A percentile compares a stretch with the other conserved stretches of the same genome.
phyloP scores from a whole-genome alignment of 1,139 yeast species.

The Lizanozyma gosingica region DNA sequence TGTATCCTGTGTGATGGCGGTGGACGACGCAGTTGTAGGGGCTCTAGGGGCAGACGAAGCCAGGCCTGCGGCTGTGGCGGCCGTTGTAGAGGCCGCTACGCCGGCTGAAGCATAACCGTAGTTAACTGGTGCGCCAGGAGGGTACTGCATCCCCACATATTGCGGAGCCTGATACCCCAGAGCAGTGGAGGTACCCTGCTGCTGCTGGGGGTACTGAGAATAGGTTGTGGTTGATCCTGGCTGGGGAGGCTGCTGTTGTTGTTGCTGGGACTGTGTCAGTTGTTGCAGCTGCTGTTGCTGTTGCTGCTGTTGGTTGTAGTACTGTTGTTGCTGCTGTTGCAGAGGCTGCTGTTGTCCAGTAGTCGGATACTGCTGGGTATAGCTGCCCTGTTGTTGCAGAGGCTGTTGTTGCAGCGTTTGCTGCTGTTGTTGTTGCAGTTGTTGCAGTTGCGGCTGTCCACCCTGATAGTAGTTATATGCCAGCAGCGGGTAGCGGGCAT shows the following conservation, averaged over 20 bases:
- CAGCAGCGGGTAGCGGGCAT: slow-evolving; percentile 7
- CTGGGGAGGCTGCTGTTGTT: slow-evolving; percentile 1
- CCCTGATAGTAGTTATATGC: slow-evolving; percentile 9
- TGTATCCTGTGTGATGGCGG: neutral
- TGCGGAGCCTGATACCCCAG: neutral
- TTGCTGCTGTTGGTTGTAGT: neutral
- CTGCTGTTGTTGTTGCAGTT: slow-evolving; percentile 8
- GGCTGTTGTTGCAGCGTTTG: slow-evolving; percentile 7
- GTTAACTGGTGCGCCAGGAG: neutral
- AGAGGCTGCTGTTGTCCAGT: slow-evolving; percentile 6
- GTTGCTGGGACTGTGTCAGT: neutral
- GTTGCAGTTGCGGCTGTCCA: slow-evolving; percentile 8
- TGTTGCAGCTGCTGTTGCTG: neutral
- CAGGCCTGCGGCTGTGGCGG: neutral
- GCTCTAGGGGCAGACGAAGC: neutral
- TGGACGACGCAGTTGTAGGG: neutral
- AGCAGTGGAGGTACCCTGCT: neutral
- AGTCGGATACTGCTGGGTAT: slow-evolving; percentile 1
- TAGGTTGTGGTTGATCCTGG: neutral
- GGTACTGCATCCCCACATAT: neutral
- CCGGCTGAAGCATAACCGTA: neutral
- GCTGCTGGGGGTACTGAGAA: neutral
- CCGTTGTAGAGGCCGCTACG: neutral
- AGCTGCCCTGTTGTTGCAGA: slow-evolving; percentile 4
- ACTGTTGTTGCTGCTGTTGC: slow-evolving; percentile 3